These are phyloP conservation scores for Diaporthe nobilis DNA, from an alignment of 2,329 filamentous ascomycete genomes.

Conservation along the genomic window DNA sequence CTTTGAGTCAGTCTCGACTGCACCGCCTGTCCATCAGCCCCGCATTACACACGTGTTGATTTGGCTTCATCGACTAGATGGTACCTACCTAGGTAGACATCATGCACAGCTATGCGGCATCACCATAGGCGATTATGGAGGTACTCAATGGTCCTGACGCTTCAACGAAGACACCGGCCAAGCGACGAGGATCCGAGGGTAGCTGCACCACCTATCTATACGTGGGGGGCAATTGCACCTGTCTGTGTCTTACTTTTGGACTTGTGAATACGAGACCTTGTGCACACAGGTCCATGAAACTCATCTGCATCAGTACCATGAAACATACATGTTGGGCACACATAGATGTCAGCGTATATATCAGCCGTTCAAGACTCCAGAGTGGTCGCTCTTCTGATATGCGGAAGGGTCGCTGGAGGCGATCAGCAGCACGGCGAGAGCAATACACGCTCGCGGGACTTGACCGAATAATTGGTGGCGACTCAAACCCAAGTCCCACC, in stretches of 20 bases:
- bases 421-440: not conserved
- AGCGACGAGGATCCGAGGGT: not conserved
- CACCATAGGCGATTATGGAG: too few relatives aligned
- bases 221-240: not conserved
- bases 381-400: not conserved
- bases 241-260: not conserved
- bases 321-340: not conserved
- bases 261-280: not conserved
- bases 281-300: not conserved
- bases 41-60: not conserved
- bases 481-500: not conserved
- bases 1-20: conserved; percentile 14
- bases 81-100: not conserved
- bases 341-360: too few relatives aligned
- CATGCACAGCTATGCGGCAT: not conserved
- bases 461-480: not conserved
- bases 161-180: not conserved
- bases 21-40: not conserved
- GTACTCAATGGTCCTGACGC: not conserved
- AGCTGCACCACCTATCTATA: not conserved
- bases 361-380: not conserved
- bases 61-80: not conserved
- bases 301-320: not conserved
- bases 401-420: not conserved
- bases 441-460: not conserved